Conservation (phyloP, 768 basidiomycete species). For the Auriscalpium vulgare region DNA sequence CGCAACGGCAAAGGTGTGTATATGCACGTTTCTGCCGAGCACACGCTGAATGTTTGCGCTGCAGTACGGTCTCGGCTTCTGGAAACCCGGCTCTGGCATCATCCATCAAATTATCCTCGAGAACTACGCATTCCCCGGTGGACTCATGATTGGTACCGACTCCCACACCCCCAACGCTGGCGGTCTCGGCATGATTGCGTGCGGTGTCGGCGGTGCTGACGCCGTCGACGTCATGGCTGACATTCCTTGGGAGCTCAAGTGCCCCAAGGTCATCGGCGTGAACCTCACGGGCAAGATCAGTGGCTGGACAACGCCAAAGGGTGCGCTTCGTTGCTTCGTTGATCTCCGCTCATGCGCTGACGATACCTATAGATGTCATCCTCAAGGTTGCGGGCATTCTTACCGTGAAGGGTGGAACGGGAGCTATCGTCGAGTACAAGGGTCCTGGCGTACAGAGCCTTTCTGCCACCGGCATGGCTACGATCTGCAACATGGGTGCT, state of each 20-base stretch:
- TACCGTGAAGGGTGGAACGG: constrained; percentile 98
- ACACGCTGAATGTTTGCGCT: not conserved
- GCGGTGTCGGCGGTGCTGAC: constrained; percentile 98
- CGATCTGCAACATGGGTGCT: constrained; percentile 99
- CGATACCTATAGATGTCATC: constrained; percentile 67
- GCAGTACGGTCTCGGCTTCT: constrained; percentile 97
- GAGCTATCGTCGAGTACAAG: constrained; percentile 96
- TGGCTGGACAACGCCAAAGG: constrained; percentile 98
- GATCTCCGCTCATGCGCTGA: constrained; percentile 4
- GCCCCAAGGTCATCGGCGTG: constrained; percentile 98
- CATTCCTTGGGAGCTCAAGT: constrained; percentile 98
- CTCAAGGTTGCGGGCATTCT: constrained; percentile 98
- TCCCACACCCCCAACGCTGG: constrained; percentile 99
- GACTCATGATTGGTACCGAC: constrained; percentile 99
- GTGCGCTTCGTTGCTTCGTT: constrained; percentile 29
- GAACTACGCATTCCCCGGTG: constrained; percentile 99
- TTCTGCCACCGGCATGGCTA: constrained; percentile 98
- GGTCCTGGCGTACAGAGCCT: constrained; percentile 93
- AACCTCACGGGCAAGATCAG: constrained; percentile 90
- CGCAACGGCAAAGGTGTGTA: constrained; percentile 77
- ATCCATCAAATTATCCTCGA: constrained; percentile 99
- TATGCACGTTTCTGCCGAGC: not conserved
- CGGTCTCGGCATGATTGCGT: constrained; percentile 98
- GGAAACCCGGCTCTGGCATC: constrained; percentile 98
- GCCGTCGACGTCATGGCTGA: constrained; percentile 98